Evolutionary conservation across 805 yeast species (phyloP).

Genomic region (Metschnikowia sp.): DNA sequence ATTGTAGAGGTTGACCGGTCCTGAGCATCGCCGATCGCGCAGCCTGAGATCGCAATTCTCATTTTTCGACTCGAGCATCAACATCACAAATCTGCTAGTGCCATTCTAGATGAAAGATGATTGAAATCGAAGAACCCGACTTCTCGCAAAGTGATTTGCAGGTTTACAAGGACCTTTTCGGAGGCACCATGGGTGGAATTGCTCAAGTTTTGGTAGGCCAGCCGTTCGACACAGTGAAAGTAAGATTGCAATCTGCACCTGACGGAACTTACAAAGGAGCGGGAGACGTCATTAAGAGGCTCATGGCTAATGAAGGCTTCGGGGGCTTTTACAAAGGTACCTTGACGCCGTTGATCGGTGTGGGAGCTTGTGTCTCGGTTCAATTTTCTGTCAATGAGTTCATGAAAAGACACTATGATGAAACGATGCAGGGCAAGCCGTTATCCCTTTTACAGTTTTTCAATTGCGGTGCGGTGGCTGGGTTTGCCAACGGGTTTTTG

Average conservation of each 20-base stretch:
- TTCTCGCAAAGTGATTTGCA: conserved; percentile 32
- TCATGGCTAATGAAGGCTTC: conserved; percentile 48
- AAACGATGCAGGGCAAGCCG: conserved; percentile 41
- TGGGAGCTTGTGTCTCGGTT: conserved; percentile 96
- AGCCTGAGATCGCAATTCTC: conserved; percentile 1
- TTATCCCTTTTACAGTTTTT: conserved; percentile 68
- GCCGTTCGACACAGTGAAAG: conserved; percentile 94
- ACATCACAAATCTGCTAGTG: not conserved
- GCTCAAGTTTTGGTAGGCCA: conserved; percentile 96
- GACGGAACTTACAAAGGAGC: conserved; percentile 74
- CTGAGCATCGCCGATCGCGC: not conserved
- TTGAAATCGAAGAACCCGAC: conserved; percentile 43
- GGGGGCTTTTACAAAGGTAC: conserved; percentile 45
- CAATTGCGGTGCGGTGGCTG: conserved; percentile 86
- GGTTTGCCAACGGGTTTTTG: conserved; percentile 81
- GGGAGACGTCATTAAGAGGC: conserved; percentile 67
- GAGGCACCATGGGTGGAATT: conserved; percentile 94
- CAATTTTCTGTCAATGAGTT: conserved; percentile 94
- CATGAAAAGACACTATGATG: conserved; percentile 76
- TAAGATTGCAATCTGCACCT: conserved; percentile 83
- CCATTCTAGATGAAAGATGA: conserved; percentile 25
- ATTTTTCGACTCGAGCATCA: not conserved
- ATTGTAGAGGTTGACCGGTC: too few species aligned
- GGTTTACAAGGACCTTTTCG: conserved; percentile 74
- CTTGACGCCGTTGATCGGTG: conserved; percentile 45